Base-by-base conservation (phyloP, 805 yeast species). In the Lachancea sp. region DNA sequence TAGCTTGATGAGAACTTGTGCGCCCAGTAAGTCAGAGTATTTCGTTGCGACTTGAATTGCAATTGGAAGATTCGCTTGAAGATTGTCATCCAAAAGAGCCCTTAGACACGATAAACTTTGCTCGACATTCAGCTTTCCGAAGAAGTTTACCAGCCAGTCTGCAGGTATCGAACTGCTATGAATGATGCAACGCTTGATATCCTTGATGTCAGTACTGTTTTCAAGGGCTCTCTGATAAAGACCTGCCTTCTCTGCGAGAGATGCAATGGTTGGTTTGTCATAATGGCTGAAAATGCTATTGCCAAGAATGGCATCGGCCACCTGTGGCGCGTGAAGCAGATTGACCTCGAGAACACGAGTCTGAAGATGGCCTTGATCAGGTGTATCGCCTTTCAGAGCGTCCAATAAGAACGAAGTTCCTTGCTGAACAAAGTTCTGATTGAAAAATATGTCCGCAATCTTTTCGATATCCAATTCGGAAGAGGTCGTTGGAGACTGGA, bases 251-350 rank as follows among this genome's bases (percentile, higher is more conserved):
- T 93, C 99, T 67, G 96, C 81, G 54, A 95, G 75, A 48, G 81
- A 77, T 18, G 98, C 99, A 62, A 93, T 82, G 31, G 95, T 83
- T 57, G 95, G 89, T 57, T 87, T 85, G 67, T 93, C 99, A 66
- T 87, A 93, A 63, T 90, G 96, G 54, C 90, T 80, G 71, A 95
- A 93, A 87, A 93, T 91, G 49, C 82, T 81, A 67, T 91, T 93
- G 49, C 97, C 96, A 58, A 93, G 75, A 54, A 93, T 93, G 17
- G 99, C 99, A 68, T 93, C 99, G 36, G 99, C 99, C 46, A 93
- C 99, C 74, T 93, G 99, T 42, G 99, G 99, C 15, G 99, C 99
- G 65, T 90, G 95, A 62, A 87, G 67, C 63, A 93, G 74, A 67
- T 93, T 93, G 55, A 87, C 88, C 69, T 93, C 99, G 55, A 93